Conservation (phyloP, 1,139 yeast species). For the Debaryomyces singareniensis region DNA sequence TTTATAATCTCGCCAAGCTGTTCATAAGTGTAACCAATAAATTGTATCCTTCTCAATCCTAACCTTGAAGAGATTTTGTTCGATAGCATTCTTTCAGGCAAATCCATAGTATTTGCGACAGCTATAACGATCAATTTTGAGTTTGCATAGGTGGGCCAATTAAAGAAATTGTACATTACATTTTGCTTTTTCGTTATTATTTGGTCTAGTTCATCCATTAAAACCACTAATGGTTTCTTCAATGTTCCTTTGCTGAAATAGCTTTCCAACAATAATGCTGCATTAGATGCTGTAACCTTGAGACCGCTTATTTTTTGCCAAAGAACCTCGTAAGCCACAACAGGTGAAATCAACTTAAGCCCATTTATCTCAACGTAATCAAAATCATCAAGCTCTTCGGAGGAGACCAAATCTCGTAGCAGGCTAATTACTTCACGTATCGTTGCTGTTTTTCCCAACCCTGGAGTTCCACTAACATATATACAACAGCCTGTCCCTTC, state of each 20-base stretch:
- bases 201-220: conserved; percentile 91
- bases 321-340: conserved; percentile 73
- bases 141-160: conserved; percentile 86
- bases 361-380: conserved; percentile 87
- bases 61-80: conserved; percentile 88
- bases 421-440: conserved; percentile 79
- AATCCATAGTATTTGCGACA: conserved; percentile 95
- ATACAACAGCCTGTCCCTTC: conserved; percentile 76
- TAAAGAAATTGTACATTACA: conserved; percentile 92
- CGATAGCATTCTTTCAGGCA: conserved; percentile 83
- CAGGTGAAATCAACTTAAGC: conserved; percentile 75
- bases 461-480: conserved; percentile 95
- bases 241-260: conserved; percentile 24
- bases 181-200: conserved; percentile 78
- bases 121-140: conserved; percentile 86
- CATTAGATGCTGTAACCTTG: conserved; percentile 56
- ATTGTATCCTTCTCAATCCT: conserved; percentile 82
- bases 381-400: conserved; percentile 51
- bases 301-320: conserved; percentile 73
- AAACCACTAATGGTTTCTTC: conserved; percentile 59
- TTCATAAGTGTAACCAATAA: conserved; percentile 78
- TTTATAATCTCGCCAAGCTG: conserved; percentile 73
- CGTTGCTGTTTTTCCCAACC: conserved; percentile 96
- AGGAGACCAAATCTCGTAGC: conserved; percentile 39
- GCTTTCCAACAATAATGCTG: conserved; percentile 39